phyloP scores from a whole-genome alignment of 2,329 filamentous ascomycete species.

The Clonostachys byssicola region DNA sequence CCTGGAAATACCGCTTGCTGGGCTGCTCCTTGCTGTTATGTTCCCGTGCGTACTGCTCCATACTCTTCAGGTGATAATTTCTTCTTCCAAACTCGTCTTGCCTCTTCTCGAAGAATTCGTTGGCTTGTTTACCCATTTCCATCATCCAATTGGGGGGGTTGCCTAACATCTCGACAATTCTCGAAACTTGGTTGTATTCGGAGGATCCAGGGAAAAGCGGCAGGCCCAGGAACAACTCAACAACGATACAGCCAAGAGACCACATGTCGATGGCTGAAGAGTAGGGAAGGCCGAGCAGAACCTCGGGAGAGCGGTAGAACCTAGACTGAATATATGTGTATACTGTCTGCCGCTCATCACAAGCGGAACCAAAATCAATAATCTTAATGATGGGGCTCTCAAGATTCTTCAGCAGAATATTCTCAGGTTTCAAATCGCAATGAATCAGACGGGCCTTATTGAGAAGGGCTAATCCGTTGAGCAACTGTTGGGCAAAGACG shows the following conservation, averaged over 20 bases:
- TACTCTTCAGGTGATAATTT: constrained; percentile 88
- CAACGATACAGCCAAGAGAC: constrained; percentile 97
- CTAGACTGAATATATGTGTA: constrained; percentile 99
- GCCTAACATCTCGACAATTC: constrained; percentile 97
- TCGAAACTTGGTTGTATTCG: constrained; percentile 96
- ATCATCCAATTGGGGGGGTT: constrained; percentile 98
- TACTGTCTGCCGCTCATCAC: constrained; percentile 95
- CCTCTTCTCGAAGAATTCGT: constrained; percentile 93
- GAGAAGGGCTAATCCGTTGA: constrained; percentile 86
- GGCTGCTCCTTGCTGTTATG: constrained; percentile 97
- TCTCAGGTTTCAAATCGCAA: constrained; percentile 97
- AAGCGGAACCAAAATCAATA: constrained; percentile 98
- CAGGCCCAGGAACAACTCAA: constrained; percentile 91
- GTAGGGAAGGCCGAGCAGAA: constrained; percentile 91
- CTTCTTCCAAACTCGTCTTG: constrained; percentile 89
- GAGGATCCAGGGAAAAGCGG: constrained; percentile 95
- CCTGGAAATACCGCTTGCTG: constrained; percentile 99
- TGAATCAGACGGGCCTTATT: constrained; percentile 97
- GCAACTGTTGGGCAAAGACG: constrained; percentile 93
- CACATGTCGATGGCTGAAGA: constrained; percentile 99
- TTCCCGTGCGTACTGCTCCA: constrained; percentile 96
- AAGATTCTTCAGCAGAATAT: constrained; percentile 94
- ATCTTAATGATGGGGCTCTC: constrained; percentile 99
- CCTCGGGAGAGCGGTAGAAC: constrained; percentile 96
- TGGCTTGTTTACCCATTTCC: constrained; percentile 96